Conservation (phyloP, 2,329 filamentous ascomycete species). For the Fusarium ramigenum region DNA sequence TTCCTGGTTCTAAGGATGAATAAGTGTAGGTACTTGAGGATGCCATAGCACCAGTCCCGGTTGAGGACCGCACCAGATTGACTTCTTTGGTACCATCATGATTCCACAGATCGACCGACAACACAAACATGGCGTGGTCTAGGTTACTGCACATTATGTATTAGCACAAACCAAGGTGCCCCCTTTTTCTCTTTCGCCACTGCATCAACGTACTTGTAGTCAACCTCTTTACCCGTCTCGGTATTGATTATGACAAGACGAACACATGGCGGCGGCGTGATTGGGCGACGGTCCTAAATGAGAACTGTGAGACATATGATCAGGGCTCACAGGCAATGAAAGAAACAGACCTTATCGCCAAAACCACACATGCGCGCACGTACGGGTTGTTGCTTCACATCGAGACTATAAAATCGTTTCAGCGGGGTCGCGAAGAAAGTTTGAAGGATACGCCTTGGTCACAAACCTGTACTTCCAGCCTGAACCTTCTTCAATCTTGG, state of each 20-base stretch:
- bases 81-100: constrained; percentile 72
- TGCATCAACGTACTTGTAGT: constrained; percentile 73
- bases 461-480: constrained; percentile 51
- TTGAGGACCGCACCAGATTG: constrained; percentile 71
- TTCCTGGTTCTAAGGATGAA: constrained; percentile 52
- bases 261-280: constrained; percentile 94
- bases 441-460: background rate
- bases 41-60: constrained; percentile 79
- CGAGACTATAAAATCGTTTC: constrained; percentile 60
- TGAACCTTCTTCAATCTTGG: constrained; percentile 48
- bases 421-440: constrained; percentile 12
- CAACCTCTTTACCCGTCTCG: constrained; percentile 79
- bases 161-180: background rate
- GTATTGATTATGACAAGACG: constrained; percentile 81
- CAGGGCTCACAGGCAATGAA: background rate
- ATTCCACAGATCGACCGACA: constrained; percentile 75
- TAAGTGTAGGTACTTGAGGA: constrained; percentile 84
- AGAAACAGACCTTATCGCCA: constrained; percentile 90
- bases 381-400: constrained; percentile 89
- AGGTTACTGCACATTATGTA: constrained; percentile 45
- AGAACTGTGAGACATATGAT: constrained; percentile 3
- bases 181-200: background rate
- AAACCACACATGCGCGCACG: constrained; percentile 98
- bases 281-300: constrained; percentile 85
- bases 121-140: constrained; percentile 58